Percentiles rank a stretch among this genome's conserved stretches.
phyloP scores from a whole-genome alignment of 2,329 filamentous ascomycete genomes.

The Diaporthe ampelina region DNA sequence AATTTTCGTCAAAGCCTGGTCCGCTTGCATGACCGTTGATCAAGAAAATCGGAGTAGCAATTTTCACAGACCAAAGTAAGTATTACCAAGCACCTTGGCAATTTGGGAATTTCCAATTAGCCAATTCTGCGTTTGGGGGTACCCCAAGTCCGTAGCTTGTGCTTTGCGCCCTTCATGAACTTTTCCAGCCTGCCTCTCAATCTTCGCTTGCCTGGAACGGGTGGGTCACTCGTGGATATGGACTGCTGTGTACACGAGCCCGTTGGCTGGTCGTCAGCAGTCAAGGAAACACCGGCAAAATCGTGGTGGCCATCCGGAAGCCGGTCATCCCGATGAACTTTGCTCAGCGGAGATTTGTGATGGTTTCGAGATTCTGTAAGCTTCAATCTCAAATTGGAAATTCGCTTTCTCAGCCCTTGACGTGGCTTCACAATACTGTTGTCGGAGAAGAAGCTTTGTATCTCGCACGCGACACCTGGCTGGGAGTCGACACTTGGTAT shows the following conservation, averaged over 20 bases:
- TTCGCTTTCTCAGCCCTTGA: slow-evolving; percentile 44
- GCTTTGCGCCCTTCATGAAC: slow-evolving; percentile 37
- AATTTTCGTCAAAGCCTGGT: slow-evolving; percentile 10
- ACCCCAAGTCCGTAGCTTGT: slow-evolving; percentile 39
- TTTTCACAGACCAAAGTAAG: background rate
- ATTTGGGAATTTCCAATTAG: background rate
- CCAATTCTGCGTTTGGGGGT: slow-evolving; percentile 28
- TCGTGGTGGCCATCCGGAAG: background rate
- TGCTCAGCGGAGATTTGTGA: background rate
- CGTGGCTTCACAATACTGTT: slow-evolving; percentile 39
- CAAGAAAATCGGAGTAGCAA: background rate
- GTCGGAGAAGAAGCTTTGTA: slow-evolving; percentile 43
- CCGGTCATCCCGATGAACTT: background rate
- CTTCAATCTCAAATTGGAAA: slow-evolving; percentile 46
- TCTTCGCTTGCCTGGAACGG: background rate
- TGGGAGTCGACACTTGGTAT: slow-evolving; percentile 10
- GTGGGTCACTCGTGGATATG: background rate
- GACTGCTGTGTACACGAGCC: background rate
- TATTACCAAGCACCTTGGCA: background rate
- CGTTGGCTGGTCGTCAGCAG: background rate
- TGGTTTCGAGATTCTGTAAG: slow-evolving; percentile 43
- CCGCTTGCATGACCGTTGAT: background rate
- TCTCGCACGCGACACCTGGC: slow-evolving; percentile 26
- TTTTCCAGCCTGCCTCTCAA: slow-evolving; percentile 37
- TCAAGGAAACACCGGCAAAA: background rate